Conservation (phyloP, 1,284 basidiomycete species). For the Irpex sp. region DNA sequence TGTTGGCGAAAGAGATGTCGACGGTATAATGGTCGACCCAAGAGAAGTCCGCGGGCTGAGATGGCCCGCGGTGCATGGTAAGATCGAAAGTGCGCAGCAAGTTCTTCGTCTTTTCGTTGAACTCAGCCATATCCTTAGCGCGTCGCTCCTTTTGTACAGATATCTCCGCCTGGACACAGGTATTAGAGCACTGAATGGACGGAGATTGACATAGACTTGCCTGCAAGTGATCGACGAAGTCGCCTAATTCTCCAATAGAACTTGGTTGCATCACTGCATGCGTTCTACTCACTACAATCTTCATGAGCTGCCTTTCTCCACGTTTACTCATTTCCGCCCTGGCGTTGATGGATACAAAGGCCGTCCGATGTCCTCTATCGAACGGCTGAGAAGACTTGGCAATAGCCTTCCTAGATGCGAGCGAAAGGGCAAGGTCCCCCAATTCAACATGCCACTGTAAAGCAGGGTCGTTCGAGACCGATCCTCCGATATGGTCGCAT, state of each 20-base stretch:
- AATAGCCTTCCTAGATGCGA: slow-evolving; percentile 51
- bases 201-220: slow-evolving; percentile 32
- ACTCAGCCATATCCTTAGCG: slow-evolving; percentile 70
- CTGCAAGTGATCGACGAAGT: slow-evolving; percentile 82
- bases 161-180: slow-evolving; percentile 59
- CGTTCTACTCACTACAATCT: slow-evolving; percentile 65
- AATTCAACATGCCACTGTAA: slow-evolving; percentile 60
- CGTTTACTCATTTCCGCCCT: slow-evolving; percentile 36
- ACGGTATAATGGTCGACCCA: slow-evolving; percentile 71
- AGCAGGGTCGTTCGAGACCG: slow-evolving; percentile 38
- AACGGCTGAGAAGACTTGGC: slow-evolving; percentile 18
- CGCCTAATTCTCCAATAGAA: slow-evolving; percentile 83
- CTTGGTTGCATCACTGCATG: slow-evolving; percentile 92
- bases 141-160: slow-evolving; percentile 69
- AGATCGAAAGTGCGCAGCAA: slow-evolving; percentile 74
- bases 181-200: not conserved
- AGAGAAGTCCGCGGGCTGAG: slow-evolving; percentile 33
- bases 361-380: slow-evolving; percentile 65
- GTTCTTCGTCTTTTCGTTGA: slow-evolving; percentile 76
- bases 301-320: slow-evolving; percentile 38
- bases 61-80: slow-evolving; percentile 39
- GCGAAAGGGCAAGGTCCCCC: slow-evolving; percentile 69
- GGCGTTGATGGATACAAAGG: slow-evolving; percentile 81
- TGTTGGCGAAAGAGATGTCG: slow-evolving; percentile 59
- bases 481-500: slow-evolving; percentile 68